These are phyloP conservation scores for Brassica incana DNA, from an alignment of 345 rosid genomes.

Conservation along the genomic window DNA sequence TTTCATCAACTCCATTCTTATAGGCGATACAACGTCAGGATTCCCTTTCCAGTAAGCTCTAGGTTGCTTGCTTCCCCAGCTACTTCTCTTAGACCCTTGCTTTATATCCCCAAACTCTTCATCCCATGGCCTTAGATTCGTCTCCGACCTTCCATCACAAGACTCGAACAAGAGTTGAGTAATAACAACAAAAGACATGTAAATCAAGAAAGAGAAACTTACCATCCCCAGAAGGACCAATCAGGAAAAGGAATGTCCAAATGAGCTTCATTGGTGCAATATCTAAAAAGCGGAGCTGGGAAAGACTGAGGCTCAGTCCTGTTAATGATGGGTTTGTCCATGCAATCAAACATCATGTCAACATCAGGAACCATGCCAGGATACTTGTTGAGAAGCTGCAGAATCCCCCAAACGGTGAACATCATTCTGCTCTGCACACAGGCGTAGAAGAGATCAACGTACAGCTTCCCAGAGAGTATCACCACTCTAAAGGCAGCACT, in stretches of 20 bases:
- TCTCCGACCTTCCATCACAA: slow-evolving; percentile 74
- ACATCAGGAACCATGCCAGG: slow-evolving; percentile 90
- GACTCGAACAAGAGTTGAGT: neutral
- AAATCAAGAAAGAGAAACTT: slow-evolving; percentile 20
- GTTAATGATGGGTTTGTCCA: slow-evolving; percentile 81
- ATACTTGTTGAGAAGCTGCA: slow-evolving; percentile 75
- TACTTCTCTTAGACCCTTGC: slow-evolving; percentile 58
- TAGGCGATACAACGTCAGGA: slow-evolving; percentile 68
- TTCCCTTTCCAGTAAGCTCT: slow-evolving; percentile 93
- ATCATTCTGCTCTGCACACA: slow-evolving; percentile 85
- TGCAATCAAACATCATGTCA: slow-evolving; percentile 95
- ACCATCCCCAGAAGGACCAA: slow-evolving; percentile 99
- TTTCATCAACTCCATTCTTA: slow-evolving; percentile 57
- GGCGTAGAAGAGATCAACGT: slow-evolving; percentile 74
- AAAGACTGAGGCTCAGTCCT: slow-evolving; percentile 47
- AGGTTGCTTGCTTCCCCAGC: slow-evolving; percentile 55
- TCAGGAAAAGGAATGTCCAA: slow-evolving; percentile 94
- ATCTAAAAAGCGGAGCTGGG: slow-evolving; percentile 78
- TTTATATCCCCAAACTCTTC: slow-evolving; percentile 79
- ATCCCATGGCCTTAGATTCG: slow-evolving; percentile 70
- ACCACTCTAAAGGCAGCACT: slow-evolving; percentile 72
- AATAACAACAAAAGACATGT: neutral
- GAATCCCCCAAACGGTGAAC: slow-evolving; percentile 85
- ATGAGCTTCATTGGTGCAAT: slow-evolving; percentile 72
- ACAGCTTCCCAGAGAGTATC: slow-evolving; percentile 62